Conservation (phyloP, 1,284 basidiomycete species). For the Serendipita sp. region DNA sequence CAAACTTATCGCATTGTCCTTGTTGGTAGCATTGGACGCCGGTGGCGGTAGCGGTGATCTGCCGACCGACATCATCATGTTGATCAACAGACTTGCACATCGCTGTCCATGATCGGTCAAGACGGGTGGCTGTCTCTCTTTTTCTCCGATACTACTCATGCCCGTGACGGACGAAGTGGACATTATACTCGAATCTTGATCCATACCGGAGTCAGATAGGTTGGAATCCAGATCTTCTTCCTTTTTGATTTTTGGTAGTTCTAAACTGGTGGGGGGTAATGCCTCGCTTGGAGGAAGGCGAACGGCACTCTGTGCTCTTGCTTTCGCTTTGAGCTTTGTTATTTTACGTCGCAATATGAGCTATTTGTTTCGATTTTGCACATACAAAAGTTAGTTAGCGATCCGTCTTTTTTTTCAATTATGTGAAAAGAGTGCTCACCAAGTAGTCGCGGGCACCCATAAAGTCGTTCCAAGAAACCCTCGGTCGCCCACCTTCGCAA, state of each 20-base stretch:
- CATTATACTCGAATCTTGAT: not conserved
- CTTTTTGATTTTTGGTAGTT: slow-evolving; percentile 1
- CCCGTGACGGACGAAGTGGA: not conserved
- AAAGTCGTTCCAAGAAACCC: not conserved
- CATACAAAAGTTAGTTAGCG: not conserved
- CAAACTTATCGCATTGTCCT: slow-evolving; percentile 1
- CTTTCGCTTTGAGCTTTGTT: not conserved
- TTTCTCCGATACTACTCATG: not conserved
- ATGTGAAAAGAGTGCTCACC: not conserved
- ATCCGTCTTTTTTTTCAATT: not conserved
- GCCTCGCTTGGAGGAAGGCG: not conserved
- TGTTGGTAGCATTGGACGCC: not conserved
- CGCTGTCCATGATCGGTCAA: not conserved
- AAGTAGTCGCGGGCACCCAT: not conserved
- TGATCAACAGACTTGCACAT: not conserved
- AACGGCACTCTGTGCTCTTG: not conserved
- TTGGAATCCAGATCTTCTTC: not conserved
- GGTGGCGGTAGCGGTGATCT: not conserved
- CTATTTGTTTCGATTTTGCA: not conserved
- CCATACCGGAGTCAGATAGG: not conserved
- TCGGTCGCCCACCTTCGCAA: not conserved
- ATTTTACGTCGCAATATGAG: not conserved
- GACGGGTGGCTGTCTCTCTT: not conserved
- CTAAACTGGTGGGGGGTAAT: not conserved
- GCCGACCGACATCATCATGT: not conserved